These are phyloP conservation scores for Lipomyces starkeyi DNA, from an alignment of 805 yeast genomes.

Conservation along the genomic window DNA sequence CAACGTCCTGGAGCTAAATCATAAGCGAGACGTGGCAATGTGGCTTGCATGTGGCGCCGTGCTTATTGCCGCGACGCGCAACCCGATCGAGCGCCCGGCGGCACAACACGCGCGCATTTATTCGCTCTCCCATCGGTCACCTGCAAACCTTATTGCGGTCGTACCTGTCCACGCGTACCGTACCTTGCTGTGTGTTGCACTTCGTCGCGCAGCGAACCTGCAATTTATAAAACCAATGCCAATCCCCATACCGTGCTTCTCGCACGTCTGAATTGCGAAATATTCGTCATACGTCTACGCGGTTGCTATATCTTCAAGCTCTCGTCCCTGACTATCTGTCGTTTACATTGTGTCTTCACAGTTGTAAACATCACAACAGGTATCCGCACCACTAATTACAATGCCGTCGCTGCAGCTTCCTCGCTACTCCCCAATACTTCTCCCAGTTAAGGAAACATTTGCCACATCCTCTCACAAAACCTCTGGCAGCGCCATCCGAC, in stretches of 20 bases:
- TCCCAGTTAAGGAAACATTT: constrained; percentile 8
- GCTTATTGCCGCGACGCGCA: neutral
- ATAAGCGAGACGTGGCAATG: neutral
- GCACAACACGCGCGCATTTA: neutral
- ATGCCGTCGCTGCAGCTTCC: constrained; percentile 16
- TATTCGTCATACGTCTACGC: neutral
- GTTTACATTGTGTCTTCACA: too few relatives aligned
- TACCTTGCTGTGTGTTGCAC: neutral
- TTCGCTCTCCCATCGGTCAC: neutral
- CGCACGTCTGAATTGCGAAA: neutral
- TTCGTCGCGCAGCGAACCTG: neutral
- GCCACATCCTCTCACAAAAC: neutral
- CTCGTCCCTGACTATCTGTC: neutral
- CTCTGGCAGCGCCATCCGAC: constrained; percentile 34
- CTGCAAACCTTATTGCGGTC: neutral
- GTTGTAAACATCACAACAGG: neutral
- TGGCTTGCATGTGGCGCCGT: neutral
- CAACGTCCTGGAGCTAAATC: neutral
- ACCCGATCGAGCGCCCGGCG: neutral
- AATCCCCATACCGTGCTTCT: neutral
- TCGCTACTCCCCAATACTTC: constrained; percentile 8
- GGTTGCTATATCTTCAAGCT: neutral
- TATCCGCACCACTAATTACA: neutral
- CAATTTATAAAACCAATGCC: neutral
- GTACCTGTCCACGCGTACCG: constrained; percentile 2